phyloP scores from a whole-genome alignment of 2,329 filamentous ascomycete species.

The Colletotrichum simmondsii region DNA sequence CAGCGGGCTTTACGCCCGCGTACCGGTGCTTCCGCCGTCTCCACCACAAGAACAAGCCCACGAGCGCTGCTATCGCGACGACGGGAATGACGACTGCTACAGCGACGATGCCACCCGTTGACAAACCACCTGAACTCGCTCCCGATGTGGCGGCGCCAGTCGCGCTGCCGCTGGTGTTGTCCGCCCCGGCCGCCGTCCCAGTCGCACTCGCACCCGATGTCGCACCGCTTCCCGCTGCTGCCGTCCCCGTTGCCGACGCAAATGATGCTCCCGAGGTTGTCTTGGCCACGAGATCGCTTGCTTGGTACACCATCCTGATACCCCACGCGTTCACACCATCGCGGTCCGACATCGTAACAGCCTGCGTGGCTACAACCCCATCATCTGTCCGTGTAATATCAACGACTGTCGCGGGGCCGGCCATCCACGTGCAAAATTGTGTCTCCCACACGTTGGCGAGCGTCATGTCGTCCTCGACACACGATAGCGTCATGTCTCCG shows the following conservation, averaged over 20 bases:
- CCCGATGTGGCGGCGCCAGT: background rate
- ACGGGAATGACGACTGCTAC: conserved; percentile 13
- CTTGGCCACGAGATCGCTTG: conserved; percentile 33
- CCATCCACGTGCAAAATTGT: conserved; percentile 40
- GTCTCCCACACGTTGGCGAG: conserved; percentile 34
- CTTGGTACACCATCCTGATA: conserved; percentile 41
- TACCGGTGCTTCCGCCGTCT: conserved; percentile 22
- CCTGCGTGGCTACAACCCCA: conserved; percentile 26
- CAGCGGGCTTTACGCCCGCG: conserved; percentile 21
- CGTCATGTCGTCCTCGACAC: conserved; percentile 36
- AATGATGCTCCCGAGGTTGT: background rate
- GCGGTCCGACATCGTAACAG: conserved; percentile 27
- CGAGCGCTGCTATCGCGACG: conserved; percentile 18
- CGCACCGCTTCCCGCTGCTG: background rate
- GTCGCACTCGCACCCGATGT: background rate
- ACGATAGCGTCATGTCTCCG: conserved; percentile 36
- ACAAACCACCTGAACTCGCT: background rate
- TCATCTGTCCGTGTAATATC: conserved; percentile 30
- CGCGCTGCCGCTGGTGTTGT: background rate
- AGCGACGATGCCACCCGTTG: conserved; percentile 13
- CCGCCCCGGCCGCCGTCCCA: background rate
- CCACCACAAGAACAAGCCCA: conserved; percentile 24
- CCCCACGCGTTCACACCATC: conserved; percentile 39
- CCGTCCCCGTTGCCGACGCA: background rate
- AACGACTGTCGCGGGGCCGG: conserved; percentile 31